Evolutionary conservation across 371 early-diverging fungal species (phyloP).

Genomic region (Syncephalis fuscata): DNA sequence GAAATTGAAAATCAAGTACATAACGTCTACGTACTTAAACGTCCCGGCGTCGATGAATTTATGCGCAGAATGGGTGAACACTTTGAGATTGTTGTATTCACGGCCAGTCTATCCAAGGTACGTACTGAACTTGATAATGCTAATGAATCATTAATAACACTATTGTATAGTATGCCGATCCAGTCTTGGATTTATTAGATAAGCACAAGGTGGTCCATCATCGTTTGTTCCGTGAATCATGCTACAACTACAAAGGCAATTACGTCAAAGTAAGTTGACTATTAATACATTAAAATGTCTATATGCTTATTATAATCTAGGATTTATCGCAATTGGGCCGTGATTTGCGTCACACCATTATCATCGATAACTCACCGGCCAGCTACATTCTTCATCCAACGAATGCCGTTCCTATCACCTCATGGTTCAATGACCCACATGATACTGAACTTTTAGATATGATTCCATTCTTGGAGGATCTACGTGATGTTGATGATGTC

Average conservation of each 20-base stretch:
- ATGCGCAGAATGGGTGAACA: conserved; percentile 68
- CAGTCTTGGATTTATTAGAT: conserved; percentile 89
- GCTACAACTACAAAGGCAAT: conserved; percentile 83
- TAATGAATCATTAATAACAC: background rate
- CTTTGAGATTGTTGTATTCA: conserved; percentile 92
- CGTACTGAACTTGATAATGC: background rate
- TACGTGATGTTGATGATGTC: conserved; percentile 78
- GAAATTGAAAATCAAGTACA: conserved; percentile 83
- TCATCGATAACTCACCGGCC: conserved; percentile 85
- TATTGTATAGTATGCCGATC: conserved; percentile 80
- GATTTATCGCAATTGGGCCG: conserved; percentile 74
- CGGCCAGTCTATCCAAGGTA: conserved; percentile 89
- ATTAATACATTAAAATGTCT: background rate
- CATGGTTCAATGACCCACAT: conserved; percentile 92
- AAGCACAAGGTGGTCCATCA: conserved; percentile 65
- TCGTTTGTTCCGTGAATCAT: conserved; percentile 90
- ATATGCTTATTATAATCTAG: conserved; percentile 13
- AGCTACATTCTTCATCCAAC: conserved; percentile 86
- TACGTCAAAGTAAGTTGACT: conserved; percentile 69
- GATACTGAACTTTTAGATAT: conserved; percentile 89
- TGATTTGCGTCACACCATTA: conserved; percentile 59
- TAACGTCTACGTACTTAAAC: conserved; percentile 86
- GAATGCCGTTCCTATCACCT: conserved; percentile 91
- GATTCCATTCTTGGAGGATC: conserved; percentile 81
- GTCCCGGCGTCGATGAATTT: conserved; percentile 91